Evolutionary conservation across 768 basidiomycete genomes (phyloP), one percentile per base, ranked within the genome.

Genomic region (Podaxis mareebaensis): DNA sequence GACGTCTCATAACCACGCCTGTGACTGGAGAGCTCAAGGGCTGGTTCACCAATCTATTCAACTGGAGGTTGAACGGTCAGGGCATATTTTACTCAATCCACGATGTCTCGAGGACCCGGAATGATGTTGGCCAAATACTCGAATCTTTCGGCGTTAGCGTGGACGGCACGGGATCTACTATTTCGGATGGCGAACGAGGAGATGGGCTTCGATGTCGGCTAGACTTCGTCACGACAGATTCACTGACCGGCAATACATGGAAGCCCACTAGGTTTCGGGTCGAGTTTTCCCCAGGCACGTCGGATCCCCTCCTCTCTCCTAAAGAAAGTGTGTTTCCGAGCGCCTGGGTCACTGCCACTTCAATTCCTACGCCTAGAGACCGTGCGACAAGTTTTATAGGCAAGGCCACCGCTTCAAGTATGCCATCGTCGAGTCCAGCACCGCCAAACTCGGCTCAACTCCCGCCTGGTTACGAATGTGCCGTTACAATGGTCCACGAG

Each of bases 1-100:
- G 70, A 48, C 74, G 71, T 59, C 72, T 79, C 53, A 73, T 86
- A 48, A 78, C 84, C 6, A 86, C 90, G 15, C 90, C 90, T n/a
- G 88, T 86, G 10, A 89, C 91, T 13, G 89, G 89, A 62, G 92
- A 93, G 73, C 87, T 93, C 75, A 91, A 90, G 72, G 91, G 90
- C 38, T 97, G 96, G 96, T 96, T 99, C 76, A 92, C 93, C 22
- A 96, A 92, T 67, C 79, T 99, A 33, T 98, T 99, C 81, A 92
- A 88, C 74, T 97, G 94, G 92, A 95, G 92, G 71, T 80, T 82
- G 36, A 84, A 86, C 59, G 75, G 80, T 24, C 80, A 69, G 75
- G 72, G 78, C 58, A 71, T 82, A 33, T 70, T 85, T 22, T 89
- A 87, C 71, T 91, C 90, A 3, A 67, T 75, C 15, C 80, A 85